phyloP scores from a whole-genome alignment of 2,329 filamentous ascomycete genomes.

The Botrytis deweyae region DNA sequence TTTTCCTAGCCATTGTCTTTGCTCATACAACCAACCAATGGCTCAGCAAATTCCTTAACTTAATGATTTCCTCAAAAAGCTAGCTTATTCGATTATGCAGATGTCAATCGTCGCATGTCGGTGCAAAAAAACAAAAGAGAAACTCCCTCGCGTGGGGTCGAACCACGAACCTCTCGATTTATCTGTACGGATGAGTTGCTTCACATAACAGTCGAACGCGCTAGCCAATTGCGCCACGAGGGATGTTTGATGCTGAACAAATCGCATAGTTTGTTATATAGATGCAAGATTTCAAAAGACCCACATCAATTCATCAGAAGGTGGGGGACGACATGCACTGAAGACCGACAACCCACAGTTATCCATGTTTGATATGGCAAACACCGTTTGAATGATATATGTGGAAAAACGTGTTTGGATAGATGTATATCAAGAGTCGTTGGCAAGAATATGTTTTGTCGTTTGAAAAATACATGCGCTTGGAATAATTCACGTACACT shows the following conservation, averaged over 20 bases:
- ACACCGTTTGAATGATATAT: not conserved
- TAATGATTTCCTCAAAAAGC: not conserved
- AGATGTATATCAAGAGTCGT: not conserved
- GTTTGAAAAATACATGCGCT: no score
- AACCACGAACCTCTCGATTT: conserved; percentile 17
- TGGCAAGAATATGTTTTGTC: not conserved
- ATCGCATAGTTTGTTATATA: not conserved
- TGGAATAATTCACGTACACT: not conserved
- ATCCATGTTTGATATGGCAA: not conserved
- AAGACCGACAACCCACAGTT: not conserved
- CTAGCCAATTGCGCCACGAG: conserved; percentile 21
- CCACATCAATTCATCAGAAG: not conserved
- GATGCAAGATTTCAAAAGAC: not conserved
- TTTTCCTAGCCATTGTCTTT: not conserved
- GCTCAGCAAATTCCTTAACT: not conserved
- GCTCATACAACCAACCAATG: not conserved
- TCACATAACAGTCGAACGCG: conserved; percentile 15
- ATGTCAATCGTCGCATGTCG: not conserved
- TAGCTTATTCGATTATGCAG: not conserved
- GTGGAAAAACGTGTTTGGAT: not conserved
- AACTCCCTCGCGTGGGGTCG: conserved; percentile 2
- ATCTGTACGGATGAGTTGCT: not conserved
- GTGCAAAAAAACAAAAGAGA: not conserved
- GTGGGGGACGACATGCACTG: conserved; percentile 3
- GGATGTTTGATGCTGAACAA: not conserved